A percentile compares a stretch with the other conserved stretches of the same genome.
Conservation (phyloP, 2,329 filamentous ascomycete species). For the Aureobasidium melanogenum region DNA sequence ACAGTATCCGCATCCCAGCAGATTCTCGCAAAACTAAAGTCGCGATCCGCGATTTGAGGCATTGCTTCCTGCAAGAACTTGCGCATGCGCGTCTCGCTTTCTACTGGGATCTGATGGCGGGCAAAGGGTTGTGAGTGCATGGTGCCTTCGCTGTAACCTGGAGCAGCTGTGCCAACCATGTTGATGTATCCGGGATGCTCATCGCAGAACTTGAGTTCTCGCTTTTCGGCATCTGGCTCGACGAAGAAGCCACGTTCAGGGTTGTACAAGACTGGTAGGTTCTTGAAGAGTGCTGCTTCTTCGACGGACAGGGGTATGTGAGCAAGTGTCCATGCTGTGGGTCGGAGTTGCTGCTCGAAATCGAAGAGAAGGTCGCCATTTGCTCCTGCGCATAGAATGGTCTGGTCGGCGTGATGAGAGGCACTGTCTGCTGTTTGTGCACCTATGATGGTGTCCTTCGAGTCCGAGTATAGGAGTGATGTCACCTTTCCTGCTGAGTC, state of each 20-base stretch:
- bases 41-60: conserved; percentile 43
- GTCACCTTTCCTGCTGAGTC: conserved; percentile 30
- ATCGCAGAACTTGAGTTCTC: conserved; percentile 44
- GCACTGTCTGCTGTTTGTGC: conserved; percentile 36
- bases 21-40: conserved; percentile 43
- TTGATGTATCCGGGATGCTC: conserved; percentile 51
- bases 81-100: conserved; percentile 39
- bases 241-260: conserved; percentile 44
- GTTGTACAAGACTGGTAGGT: conserved; percentile 42
- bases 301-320: conserved; percentile 41
- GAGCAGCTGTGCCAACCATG: conserved; percentile 24
- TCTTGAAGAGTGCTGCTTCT: conserved; percentile 37
- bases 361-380: conserved; percentile 39
- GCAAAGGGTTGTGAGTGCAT: conserved; percentile 33
- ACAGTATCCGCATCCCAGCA: conserved; percentile 51
- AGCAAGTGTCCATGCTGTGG: conserved; percentile 46
- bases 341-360: conserved; percentile 44
- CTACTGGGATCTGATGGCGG: conserved; percentile 38
- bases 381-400: conserved; percentile 43
- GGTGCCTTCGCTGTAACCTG: conserved; percentile 18
- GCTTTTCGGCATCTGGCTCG: conserved; percentile 38
- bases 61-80: conserved; percentile 43
- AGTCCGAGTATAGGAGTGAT: conserved; percentile 29
- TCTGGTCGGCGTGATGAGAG: conserved; percentile 34
- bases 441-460: conserved; percentile 31